Percentiles rank a stretch among this genome's conserved stretches.
Evolutionary conservation across 1,139 yeast genomes (phyloP).

Genomic region (Suhomyces atakaporum): DNA sequence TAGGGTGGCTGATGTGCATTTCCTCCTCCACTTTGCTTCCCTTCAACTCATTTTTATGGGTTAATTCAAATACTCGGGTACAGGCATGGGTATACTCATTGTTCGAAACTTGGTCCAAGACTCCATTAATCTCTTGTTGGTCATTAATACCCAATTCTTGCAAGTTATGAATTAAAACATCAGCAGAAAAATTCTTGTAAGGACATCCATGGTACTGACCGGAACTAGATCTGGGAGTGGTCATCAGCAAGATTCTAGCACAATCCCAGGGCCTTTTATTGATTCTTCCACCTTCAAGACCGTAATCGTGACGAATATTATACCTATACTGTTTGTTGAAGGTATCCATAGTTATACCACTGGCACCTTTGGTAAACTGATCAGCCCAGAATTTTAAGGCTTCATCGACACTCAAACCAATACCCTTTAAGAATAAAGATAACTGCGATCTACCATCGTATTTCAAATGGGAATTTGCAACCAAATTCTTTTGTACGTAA

Average conservation of each 20-base stretch:
- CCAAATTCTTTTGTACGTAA: constrained; percentile 63
- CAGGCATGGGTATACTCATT: constrained; percentile 84
- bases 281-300: constrained; percentile 85
- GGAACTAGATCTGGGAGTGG: constrained; percentile 69
- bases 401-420: constrained; percentile 85
- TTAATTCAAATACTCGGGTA: constrained; percentile 80
- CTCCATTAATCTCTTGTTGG: constrained; percentile 58
- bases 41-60: constrained; percentile 56
- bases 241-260: constrained; percentile 57
- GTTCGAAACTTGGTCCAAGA: constrained; percentile 64
- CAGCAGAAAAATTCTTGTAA: constrained; percentile 71
- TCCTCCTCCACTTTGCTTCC: constrained; percentile 37
- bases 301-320: constrained; percentile 85
- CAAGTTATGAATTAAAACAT: constrained; percentile 57
- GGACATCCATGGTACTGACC: constrained; percentile 93
- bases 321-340: constrained; percentile 87
- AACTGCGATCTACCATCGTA: constrained; percentile 85
- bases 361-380: constrained; percentile 61
- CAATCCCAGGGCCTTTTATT: constrained; percentile 89
- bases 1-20: constrained; percentile 77
- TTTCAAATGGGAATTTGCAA: constrained; percentile 68
- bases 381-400: constrained; percentile 82
- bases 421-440: constrained; percentile 81
- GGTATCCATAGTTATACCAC: constrained; percentile 60
- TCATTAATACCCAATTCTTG: constrained; percentile 71